A percentile compares a stretch with the other conserved stretches of the same genome.
Evolutionary conservation across 164 flowering plant species (phyloP).

Genomic region (Chimonanthus salicifolius): DNA sequence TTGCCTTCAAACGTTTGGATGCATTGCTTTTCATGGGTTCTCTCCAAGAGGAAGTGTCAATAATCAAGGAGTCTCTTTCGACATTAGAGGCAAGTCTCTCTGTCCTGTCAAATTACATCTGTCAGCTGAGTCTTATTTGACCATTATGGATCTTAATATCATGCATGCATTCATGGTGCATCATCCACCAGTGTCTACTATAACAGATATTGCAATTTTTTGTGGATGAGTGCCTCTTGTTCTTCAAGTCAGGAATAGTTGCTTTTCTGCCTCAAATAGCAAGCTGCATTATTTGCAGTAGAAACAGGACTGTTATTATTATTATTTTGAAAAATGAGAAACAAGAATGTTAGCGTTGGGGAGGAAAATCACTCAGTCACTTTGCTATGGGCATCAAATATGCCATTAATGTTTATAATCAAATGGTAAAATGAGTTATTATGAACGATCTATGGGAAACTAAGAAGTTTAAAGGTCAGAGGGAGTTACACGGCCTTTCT

Average conservation of each 20-base stretch:
- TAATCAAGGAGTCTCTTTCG: constrained; percentile 54
- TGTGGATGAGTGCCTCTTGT: not conserved
- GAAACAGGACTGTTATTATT: too few species aligned
- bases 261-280: not conserved
- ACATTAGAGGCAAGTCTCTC: constrained; percentile 57
- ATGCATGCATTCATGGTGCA: not conserved
- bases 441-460: not conserved
- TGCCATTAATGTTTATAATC: not conserved
- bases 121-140: not conserved
- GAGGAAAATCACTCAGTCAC: not conserved
- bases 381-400: not conserved
- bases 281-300: not conserved
- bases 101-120: not conserved
- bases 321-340: too few species aligned
- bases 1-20: constrained; percentile 73
- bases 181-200: not conserved
- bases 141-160: not conserved
- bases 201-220: not conserved
- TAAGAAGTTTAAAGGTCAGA: not conserved
- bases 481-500: not conserved
- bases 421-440: not conserved
- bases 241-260: not conserved
- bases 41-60: constrained; percentile 60
- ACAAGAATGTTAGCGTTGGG: too few species aligned
- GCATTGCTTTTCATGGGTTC: constrained; percentile 62